Base-by-base conservation (phyloP, 139 green algal species). In the Picocystis salinarum region DNA sequence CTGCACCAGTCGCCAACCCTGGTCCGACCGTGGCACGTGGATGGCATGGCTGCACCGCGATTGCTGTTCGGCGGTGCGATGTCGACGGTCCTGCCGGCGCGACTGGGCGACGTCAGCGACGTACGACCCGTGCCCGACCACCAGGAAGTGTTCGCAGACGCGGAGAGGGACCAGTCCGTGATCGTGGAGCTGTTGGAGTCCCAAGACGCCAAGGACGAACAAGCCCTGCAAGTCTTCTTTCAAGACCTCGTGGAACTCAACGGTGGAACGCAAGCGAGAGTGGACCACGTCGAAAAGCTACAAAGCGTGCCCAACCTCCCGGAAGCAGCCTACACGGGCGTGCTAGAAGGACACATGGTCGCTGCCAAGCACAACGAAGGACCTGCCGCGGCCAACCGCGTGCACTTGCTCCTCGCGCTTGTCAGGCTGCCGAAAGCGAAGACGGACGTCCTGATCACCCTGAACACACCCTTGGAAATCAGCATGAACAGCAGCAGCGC, bases 131-230 rank as follows among this genome's bases (percentile, higher is more conserved):
- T 80, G 11, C 70, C 70, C 3, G 70, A 80, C 34, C 53, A 80
- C 15, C 70, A 80, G 42, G 70, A 80, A 56, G 64, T 69, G 18
- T 79, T 68, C 51, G 52, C 64, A 5, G 73, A 82, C 33, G 64
- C 24, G 10, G 46, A 28, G 13, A 47, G 33, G 2, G 72, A 82
- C 44, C 70, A 80, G 30, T 82, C 73, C 4, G 24, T 82, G 17
- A 39, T 82, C 1, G 28, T 82, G 0, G 73, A 82, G 52, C 48
- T 82, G 2, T 34, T 81, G 31, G 70, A 73, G 41, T 27, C 42
- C 20, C 55, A 48, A n/a, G 27, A 34, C 10, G 46, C 69, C 6
- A 4, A 42, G 12, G 52, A 77, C 26, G 23, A 9, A 6, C 39
- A 53, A 3, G 34, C 51, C 12, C 48, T 26, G 1, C 18, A 22